Base-by-base conservation (phyloP, 164 flowering plant species). In the Nelumbo lutea region DNA sequence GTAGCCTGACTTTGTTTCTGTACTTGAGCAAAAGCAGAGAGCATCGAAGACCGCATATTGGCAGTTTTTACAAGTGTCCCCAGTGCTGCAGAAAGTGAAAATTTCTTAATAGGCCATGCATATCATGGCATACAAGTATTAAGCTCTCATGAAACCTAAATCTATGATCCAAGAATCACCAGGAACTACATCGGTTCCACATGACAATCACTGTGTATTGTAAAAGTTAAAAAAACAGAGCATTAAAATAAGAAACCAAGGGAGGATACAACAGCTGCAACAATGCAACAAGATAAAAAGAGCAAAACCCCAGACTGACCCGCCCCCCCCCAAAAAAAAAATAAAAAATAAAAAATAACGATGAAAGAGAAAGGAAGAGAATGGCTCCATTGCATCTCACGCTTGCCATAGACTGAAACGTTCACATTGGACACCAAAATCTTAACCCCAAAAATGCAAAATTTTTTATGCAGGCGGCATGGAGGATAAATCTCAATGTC, bases 41-140 rank as follows among this genome's bases (percentile, higher is more conserved):
- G 71, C 80, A 90, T 77, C 41, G 77, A 68, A 6, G 96, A 82
- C 53, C 96, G 86, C 75, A 52, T 66, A 75, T 91, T 94, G 72
- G 98, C 93, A 70, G 88, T 78, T 70, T 85, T 79, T 43, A 87
- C 80, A 11, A 94, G 83, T 46, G 69, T 82, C 74, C 90, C 94
- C 69, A 91, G 63, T 27, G 93, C 98, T 90, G 90, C 86, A 75
- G 53, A 50, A 63, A 67, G 43, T 13, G 44, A 14, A 66, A 6
- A 46, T 13, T 7, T 44, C 41, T 7, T 44, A 14, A 68, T 42
- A 42, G 7, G 43, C 56, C 44, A 52, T 27, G 42, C 9, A 5
- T 11, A 45, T 43, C 45, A 56, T 6, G 13, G 38, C 15, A n/a
- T 42, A 42, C 45, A 9, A 55, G 14, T 11, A 1, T 53, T 3